Base-by-base conservation (phyloP, 129 eudicot species). In the Flaveria ramosissima region DNA sequence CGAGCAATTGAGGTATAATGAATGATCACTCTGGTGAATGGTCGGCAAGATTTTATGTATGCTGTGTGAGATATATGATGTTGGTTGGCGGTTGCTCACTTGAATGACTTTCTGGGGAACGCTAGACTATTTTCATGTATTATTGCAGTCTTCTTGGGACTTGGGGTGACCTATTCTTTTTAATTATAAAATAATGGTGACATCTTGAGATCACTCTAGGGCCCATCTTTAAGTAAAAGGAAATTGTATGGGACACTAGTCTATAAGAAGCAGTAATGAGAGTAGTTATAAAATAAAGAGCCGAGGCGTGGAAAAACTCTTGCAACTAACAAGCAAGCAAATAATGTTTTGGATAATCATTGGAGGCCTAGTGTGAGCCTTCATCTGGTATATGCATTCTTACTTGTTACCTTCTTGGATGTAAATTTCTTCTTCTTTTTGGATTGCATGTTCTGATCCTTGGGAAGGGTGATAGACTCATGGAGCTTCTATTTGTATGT, bases 261-360 rank as follows among this genome's bases (percentile, higher is more conserved):
- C 19, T n/a, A 24, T 17, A 72, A 72, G 59, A 72, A 72, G 76
- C 50, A 52, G 76, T n/a, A n/a, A 71, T 52, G 65, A 30, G 15
- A 30, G 27, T 71, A 52, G 26, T 30, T 71, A 59, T 36, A 32
- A 59, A 59, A 3, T 59, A 59, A 59, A 59, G 36, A 59, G 66
- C 15, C 39, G 9, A 21, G 32, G 36, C 66, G 11, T 59, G 36
- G 15, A 23, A 23, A 59, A 59, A 23, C 66, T 59, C 36, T 59
- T 23, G 66, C 39, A 59, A 24, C 66, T 55, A 19, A 27, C 26
- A 19, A 19, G 11, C 24, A 9, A 59, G 66, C 23, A 53, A 53
- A 53, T 21, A 2, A n/a, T 53, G 11, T 53, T 16, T 53, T 17
- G 60, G 21, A 53, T 53, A n/a, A n/a, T 53, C 24, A 17, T 21